Evolutionary conservation across 257 asterid genomes (phyloP).

Genomic region (Echites panduratus): DNA sequence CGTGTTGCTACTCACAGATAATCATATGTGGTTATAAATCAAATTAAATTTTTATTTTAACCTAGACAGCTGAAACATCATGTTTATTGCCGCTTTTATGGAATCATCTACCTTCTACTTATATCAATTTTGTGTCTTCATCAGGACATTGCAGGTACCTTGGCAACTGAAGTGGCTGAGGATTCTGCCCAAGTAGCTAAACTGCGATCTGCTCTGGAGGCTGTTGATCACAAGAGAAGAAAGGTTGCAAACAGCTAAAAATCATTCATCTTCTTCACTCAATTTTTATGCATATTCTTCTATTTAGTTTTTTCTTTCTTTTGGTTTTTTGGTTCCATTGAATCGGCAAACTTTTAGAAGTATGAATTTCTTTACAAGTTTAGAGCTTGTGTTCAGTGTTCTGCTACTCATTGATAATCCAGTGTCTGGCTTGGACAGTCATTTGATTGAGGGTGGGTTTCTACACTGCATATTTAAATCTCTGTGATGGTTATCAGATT

Average conservation of each 20-base stretch:
- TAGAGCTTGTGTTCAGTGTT: not conserved
- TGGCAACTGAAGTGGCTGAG: slow-evolving; percentile 92
- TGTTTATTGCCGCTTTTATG: not conserved
- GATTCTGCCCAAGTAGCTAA: slow-evolving; percentile 91
- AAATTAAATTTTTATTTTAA: not conserved
- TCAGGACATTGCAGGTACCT: slow-evolving; percentile 97
- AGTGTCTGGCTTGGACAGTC: not conserved
- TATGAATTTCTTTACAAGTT: not conserved
- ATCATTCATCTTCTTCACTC: not conserved
- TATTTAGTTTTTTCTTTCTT: not conserved
- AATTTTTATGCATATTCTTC: not conserved
- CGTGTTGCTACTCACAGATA: not conserved
- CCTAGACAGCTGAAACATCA: not conserved
- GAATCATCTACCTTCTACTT: not conserved
- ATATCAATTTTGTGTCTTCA: slow-evolving; percentile 3
- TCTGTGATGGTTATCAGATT: not conserved
- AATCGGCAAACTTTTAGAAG: not conserved
- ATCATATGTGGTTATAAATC: not conserved
- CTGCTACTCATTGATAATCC: not conserved
- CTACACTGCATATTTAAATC: not conserved
- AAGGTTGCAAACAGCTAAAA: slow-evolving; percentile 46
- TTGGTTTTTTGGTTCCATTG: not conserved
- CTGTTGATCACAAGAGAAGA: slow-evolving; percentile 97
- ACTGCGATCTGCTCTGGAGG: slow-evolving; percentile 95
- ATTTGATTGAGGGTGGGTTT: not conserved